Conservation (phyloP, 1,139 yeast species). For the Candida dubliniensis region DNA sequence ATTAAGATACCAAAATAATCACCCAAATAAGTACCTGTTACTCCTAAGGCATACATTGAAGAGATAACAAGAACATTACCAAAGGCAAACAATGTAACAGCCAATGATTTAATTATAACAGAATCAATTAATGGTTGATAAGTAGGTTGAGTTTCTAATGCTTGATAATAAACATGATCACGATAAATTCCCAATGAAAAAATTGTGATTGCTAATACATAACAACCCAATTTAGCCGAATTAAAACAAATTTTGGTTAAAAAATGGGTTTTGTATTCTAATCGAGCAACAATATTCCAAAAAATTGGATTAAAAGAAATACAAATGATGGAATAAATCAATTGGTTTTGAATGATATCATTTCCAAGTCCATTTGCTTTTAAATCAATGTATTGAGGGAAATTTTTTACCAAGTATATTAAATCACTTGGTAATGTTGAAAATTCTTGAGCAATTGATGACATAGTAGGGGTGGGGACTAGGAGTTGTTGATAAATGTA, state of each 20-base stretch:
- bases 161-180: conserved; percentile 72
- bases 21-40: conserved; percentile 94
- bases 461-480: background rate
- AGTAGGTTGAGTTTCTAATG: conserved; percentile 49
- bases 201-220: conserved; percentile 75
- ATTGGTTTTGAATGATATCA: conserved; percentile 14
- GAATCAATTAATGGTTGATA: conserved; percentile 50
- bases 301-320: conserved; percentile 91
- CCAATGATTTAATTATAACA: conserved; percentile 33
- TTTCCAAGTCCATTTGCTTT: conserved; percentile 1
- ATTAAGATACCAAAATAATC: conserved; percentile 96
- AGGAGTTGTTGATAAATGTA: background rate
- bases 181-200: conserved; percentile 81
- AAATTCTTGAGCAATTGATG: conserved; percentile 8
- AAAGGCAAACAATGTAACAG: conserved; percentile 45
- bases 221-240: conserved; percentile 70
- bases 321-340: conserved; percentile 47
- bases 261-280: conserved; percentile 74
- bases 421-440: conserved; percentile 15
- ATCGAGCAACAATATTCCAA: conserved; percentile 91
- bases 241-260: conserved; percentile 73
- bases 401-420: conserved; percentile 20
- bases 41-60: conserved; percentile 93
- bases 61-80: conserved; percentile 81
- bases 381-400: conserved; percentile 24